Evolutionary conservation across 805 yeast species (phyloP), one percentile per base, ranked within the genome.

Genomic region (Komagataella pastoris): DNA sequence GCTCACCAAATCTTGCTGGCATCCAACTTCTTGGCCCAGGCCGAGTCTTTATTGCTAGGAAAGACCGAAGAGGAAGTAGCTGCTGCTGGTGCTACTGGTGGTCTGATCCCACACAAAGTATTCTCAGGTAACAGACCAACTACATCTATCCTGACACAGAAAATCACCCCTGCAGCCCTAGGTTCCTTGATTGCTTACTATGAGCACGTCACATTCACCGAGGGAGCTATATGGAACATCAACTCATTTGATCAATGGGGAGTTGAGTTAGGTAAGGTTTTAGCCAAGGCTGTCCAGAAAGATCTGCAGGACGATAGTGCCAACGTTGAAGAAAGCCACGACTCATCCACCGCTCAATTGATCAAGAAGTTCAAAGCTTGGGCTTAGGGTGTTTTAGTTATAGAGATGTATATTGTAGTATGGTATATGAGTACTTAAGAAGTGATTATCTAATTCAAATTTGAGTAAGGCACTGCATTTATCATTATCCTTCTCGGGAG

Each of bases 181-280:
- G 99, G 99, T 74, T 80, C 98, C 48, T 78, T 93, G 72, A 93
- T 93, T 67, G 97, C 96, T 47, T 93, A 93, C 81, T 93, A 93
- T 76, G 99, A 93, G 75, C 97, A 89, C 68, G 80, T 88, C 54
- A 91, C 98, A 46, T 93, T 93, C 73, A 90, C 90, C 54, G 99
- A 93, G 75, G 99, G 99, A 74, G 99, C 99, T 53, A 73, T 93
- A 65, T 91, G 99, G 99, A 93, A 95, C 80, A 90, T 93, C 76
- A 93, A 93, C 83, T 91, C 98, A 17, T 93, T 88, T 67, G 99
- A 93, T 76, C 99, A 93, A 77, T 93, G 98, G 96, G 99, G 99
- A 72, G 99, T 93, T 64, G 99, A 93, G 76, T 85, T 93, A 62
- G 99, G 99, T 69, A 93, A 93, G 76, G 95, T 85, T 51, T 81